These are phyloP conservation scores for Samsoniella hepiali DNA, from an alignment of 2,329 filamentous ascomycete genomes.

Conservation along the genomic window DNA sequence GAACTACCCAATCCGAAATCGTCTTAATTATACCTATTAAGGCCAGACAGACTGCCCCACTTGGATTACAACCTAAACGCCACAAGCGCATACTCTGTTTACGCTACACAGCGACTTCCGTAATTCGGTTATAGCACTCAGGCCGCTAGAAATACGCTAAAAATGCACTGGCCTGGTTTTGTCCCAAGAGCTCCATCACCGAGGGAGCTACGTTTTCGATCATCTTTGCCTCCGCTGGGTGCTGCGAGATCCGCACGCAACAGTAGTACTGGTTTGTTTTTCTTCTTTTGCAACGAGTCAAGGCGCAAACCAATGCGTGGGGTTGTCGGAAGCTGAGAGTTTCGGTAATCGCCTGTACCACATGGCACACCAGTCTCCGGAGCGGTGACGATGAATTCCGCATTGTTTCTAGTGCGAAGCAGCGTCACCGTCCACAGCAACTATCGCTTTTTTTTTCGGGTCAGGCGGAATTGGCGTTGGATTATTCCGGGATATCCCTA, in stretches of 20 bases:
- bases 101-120: neutral
- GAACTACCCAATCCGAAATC: conserved; percentile 20
- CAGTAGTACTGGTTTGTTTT: neutral
- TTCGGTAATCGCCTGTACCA: neutral
- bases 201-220: neutral
- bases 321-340: neutral
- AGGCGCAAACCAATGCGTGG: neutral
- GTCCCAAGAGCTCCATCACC: neutral
- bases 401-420: neutral
- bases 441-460: neutral
- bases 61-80: conserved; percentile 14
- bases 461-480: neutral
- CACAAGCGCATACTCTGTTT: conserved; percentile 4
- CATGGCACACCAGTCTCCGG: neutral
- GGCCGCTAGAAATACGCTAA: neutral
- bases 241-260: conserved; percentile 14
- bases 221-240: neutral
- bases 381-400: neutral
- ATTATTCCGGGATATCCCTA: neutral
- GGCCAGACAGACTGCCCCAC: neutral
- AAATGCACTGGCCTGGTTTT: neutral
- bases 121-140: neutral
- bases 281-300: neutral
- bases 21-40: conserved; percentile 14
- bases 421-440: neutral